Conservation (phyloP, 2,329 filamentous ascomycete genomes). For the Pyrenochaeta sp. region DNA sequence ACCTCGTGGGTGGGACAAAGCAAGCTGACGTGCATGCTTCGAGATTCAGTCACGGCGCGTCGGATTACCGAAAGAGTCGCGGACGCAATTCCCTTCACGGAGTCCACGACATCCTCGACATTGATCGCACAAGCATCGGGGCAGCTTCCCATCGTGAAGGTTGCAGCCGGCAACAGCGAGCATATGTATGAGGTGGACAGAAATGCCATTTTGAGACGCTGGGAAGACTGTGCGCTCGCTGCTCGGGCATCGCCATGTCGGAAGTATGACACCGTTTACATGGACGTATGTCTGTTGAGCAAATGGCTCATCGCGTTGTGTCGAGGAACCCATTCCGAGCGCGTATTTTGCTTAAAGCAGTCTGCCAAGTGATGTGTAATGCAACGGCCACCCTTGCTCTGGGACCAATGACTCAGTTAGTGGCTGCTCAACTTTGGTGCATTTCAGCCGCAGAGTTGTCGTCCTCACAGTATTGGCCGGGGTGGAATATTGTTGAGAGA, state of each 20-base stretch:
- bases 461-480: no score
- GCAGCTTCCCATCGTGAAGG: neutral
- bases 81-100: neutral
- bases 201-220: neutral
- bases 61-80: neutral
- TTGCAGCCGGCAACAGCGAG: neutral
- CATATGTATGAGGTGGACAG: neutral
- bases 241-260: neutral
- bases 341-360: no score
- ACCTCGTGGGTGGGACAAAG: constrained; percentile 12
- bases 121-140: neutral
- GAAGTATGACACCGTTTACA: no score
- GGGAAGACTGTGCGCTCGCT: neutral
- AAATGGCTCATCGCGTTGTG: no score
- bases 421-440: neutral
- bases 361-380: no score
- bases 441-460: no score
- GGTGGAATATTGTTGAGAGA: no score
- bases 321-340: no score
- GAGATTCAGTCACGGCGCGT: neutral
- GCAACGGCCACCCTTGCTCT: no score
- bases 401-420: no score
- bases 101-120: neutral
- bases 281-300: no score
- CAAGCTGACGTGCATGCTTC: neutral